Percentiles rank a stretch among this genome's conserved stretches.
Conservation (phyloP, 2,329 filamentous ascomycete species). For the Neurospora sp. region DNA sequence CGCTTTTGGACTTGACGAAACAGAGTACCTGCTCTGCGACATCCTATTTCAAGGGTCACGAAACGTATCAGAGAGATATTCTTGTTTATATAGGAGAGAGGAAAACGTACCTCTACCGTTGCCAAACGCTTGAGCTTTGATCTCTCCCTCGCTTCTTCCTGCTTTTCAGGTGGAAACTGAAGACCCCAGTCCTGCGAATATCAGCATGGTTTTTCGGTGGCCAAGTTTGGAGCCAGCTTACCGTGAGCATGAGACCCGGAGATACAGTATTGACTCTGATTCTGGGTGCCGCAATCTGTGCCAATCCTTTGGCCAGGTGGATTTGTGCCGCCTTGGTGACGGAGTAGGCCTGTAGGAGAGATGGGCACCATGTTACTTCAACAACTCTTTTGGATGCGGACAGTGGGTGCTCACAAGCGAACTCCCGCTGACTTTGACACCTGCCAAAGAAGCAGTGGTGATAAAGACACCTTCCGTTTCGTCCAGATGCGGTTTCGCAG, state of each 20-base stretch:
- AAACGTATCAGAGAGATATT: not conserved
- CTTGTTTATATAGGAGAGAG: not conserved
- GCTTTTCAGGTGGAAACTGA: slow-evolving; percentile 44
- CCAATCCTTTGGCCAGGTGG: slow-evolving; percentile 45
- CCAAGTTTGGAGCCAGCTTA: slow-evolving; percentile 17
- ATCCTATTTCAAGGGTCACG: slow-evolving; percentile 25
- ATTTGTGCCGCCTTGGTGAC: slow-evolving; percentile 68
- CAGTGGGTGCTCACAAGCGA: slow-evolving; percentile 33
- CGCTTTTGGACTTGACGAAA: slow-evolving; percentile 36
- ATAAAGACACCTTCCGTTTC: slow-evolving; percentile 50
- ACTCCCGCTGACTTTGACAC: slow-evolving; percentile 53
- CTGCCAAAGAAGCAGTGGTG: slow-evolving; percentile 53
- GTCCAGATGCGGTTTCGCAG: slow-evolving; percentile 43
- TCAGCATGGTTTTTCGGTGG: slow-evolving; percentile 2
- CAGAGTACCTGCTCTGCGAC: slow-evolving; percentile 43
- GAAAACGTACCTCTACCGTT: slow-evolving; percentile 36
- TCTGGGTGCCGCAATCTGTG: slow-evolving; percentile 40
- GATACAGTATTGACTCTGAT: slow-evolving; percentile 51
- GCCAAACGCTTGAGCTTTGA: slow-evolving; percentile 50
- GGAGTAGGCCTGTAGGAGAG: slow-evolving; percentile 46
- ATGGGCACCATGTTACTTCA: not conserved
- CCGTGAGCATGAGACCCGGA: slow-evolving; percentile 41
- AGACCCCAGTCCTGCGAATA: slow-evolving; percentile 49
- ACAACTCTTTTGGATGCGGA: not conserved
- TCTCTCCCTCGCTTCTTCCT: slow-evolving; percentile 41